phyloP scores from a whole-genome alignment of 2,329 filamentous ascomycete genomes.

The Penicillium sp. region DNA sequence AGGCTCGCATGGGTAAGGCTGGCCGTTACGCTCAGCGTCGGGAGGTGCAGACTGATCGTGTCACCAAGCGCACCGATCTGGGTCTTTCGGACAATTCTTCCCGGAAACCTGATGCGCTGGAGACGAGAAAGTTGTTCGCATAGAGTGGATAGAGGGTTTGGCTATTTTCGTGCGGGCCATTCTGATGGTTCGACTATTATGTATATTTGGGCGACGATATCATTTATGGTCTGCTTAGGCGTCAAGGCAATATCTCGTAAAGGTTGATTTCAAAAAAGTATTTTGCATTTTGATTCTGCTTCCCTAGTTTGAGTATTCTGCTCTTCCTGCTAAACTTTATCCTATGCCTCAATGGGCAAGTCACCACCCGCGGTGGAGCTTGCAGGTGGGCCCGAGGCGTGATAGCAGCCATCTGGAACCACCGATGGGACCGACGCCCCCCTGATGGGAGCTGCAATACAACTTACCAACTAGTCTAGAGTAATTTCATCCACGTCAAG shows the following conservation, averaged over 20 bases:
- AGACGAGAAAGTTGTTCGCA: conserved; percentile 72
- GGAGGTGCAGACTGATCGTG: conserved; percentile 72
- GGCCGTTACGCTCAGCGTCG: conserved; percentile 75
- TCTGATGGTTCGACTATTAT: conserved; percentile 29
- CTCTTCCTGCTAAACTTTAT: background rate
- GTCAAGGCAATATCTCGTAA: conserved; percentile 36
- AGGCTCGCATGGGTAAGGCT: conserved; percentile 76
- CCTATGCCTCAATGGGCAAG: background rate
- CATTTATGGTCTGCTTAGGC: conserved; percentile 39
- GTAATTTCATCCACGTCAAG: background rate
- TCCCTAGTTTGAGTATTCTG: background rate
- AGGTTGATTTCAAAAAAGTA: conserved; percentile 29
- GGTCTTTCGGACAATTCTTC: conserved; percentile 69
- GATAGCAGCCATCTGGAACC: conserved; percentile 18
- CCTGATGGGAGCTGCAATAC: background rate
- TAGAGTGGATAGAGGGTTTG: conserved; percentile 42
- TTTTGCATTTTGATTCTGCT: conserved; percentile 10
- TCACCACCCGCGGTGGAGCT: conserved; percentile 15
- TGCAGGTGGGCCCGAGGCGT: conserved; percentile 20
- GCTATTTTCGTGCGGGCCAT: conserved; percentile 31
- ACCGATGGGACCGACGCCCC: background rate
- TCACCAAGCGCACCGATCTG: conserved; percentile 74
- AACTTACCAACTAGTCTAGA: background rate
- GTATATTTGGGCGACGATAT: conserved; percentile 42
- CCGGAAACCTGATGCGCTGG: conserved; percentile 69